phyloP scores from a whole-genome alignment of 306 rosid species.

The Alnus rubra region DNA sequence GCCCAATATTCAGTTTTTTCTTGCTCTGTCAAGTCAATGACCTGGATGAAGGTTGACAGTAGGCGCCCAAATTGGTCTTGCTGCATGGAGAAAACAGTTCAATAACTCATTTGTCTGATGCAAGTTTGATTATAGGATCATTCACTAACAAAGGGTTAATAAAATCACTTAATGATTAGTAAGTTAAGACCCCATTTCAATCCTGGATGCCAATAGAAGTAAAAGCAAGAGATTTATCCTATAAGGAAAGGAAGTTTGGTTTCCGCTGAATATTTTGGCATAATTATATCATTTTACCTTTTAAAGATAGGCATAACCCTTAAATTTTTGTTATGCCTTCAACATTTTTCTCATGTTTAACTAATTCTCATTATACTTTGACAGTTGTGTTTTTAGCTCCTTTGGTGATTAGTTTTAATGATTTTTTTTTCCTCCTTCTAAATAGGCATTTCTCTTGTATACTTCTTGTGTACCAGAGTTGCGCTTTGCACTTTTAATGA shows the following conservation, averaged over 20 bases:
- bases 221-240: no score
- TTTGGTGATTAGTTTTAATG: no score
- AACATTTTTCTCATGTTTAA: background rate
- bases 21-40: constrained; percentile 81
- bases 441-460: no score
- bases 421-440: no score
- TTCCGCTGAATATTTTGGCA: background rate
- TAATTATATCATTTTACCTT: background rate
- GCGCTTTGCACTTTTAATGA: no score
- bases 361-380: background rate
- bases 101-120: background rate
- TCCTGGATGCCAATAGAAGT: no score
- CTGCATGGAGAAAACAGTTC: constrained; percentile 40
- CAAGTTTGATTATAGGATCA: background rate
- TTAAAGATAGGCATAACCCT: background rate
- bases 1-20: constrained; percentile 89
- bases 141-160: background rate
- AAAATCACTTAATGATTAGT: background rate
- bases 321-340: background rate
- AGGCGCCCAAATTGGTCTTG: constrained; percentile 93
- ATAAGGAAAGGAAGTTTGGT: no score
- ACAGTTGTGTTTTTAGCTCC: no score
- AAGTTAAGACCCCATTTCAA: no score
- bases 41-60: constrained; percentile 84
- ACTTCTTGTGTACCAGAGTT: no score